A percentile compares a stretch with the other conserved stretches of the same genome.
Evolutionary conservation across 2,329 filamentous ascomycete species (phyloP).

Genomic region (Hypocreales sp.): DNA sequence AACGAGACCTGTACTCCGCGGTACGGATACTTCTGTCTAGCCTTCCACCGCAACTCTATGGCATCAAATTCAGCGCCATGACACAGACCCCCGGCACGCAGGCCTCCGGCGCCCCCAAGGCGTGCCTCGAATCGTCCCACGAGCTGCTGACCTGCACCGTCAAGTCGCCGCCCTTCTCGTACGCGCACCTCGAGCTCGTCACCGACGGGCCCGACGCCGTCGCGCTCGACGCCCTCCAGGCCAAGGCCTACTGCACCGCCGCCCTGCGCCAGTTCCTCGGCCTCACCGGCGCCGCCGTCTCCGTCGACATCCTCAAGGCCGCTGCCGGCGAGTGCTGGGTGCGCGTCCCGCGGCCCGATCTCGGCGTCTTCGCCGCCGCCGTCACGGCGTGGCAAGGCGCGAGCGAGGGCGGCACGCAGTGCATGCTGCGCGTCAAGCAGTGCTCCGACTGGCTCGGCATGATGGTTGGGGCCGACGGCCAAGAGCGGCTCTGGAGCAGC

Average conservation of each 20-base stretch:
- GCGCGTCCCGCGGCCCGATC: slow-evolving; percentile 45
- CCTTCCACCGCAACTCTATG: too few species aligned
- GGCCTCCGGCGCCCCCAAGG: slow-evolving; percentile 9
- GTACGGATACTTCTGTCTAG: too few species aligned
- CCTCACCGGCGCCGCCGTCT: slow-evolving; percentile 47
- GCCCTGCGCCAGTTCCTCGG: slow-evolving; percentile 58
- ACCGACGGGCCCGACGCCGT: slow-evolving; percentile 10
- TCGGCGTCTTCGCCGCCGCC: slow-evolving; percentile 45
- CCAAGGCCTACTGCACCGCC: slow-evolving; percentile 44
- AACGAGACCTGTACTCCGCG: too few species aligned
- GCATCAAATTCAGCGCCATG: too few species aligned
- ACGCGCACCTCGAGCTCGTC: slow-evolving; percentile 37
- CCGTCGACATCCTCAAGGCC: slow-evolving; percentile 55
- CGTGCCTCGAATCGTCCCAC: slow-evolving; percentile 22
- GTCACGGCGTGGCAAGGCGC: slow-evolving; percentile 48
- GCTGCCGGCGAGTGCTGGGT: slow-evolving; percentile 44
- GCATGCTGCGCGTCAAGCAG: slow-evolving; percentile 36
- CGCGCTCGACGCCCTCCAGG: slow-evolving; percentile 44
- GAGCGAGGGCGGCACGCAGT: slow-evolving; percentile 23
- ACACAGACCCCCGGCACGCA: neutral
- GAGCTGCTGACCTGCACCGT: slow-evolving; percentile 37
- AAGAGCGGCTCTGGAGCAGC: slow-evolving; percentile 29
- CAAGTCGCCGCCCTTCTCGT: slow-evolving; percentile 36
- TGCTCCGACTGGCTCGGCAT: slow-evolving; percentile 50
- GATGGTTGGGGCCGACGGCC: slow-evolving; percentile 33